Evolutionary conservation across 2,329 filamentous ascomycete species (phyloP).

Genomic region (Phialophora verrucosa): DNA sequence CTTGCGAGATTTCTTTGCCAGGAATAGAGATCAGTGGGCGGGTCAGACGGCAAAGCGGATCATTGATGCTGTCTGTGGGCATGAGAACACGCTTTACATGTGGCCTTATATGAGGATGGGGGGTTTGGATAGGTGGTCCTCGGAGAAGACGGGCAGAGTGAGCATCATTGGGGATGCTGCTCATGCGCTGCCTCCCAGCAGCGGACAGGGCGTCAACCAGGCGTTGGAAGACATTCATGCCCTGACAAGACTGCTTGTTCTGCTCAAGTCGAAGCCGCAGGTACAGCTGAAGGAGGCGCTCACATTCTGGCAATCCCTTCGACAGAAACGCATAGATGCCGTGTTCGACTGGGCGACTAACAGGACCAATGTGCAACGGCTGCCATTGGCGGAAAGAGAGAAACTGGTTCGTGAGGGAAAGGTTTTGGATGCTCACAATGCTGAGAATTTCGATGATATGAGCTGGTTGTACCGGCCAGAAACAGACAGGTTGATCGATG

Average conservation of each 20-base stretch:
- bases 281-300: conserved; percentile 41
- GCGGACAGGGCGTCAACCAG: conserved; percentile 61
- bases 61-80: conserved; percentile 38
- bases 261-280: conserved; percentile 44
- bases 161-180: conserved; percentile 64
- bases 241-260: conserved; percentile 50
- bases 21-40: conserved; percentile 31
- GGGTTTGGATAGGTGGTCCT: conserved; percentile 56
- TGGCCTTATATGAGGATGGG: conserved; percentile 60
- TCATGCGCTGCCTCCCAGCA: conserved; percentile 61
- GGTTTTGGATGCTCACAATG: conserved; percentile 26
- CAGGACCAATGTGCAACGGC: conserved; percentile 55
- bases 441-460: conserved; percentile 46
- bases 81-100: conserved; percentile 40
- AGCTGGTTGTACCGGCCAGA: conserved; percentile 53
- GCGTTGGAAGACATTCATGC: conserved; percentile 61
- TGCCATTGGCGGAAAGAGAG: conserved; percentile 46
- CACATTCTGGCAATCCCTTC: conserved; percentile 55
- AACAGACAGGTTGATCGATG: conserved; percentile 46
- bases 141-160: conserved; percentile 52
- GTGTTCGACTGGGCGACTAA: conserved; percentile 55
- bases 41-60: conserved; percentile 48
- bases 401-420: conserved; percentile 23
- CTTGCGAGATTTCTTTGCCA: conserved; percentile 28
- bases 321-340: conserved; percentile 56